These are phyloP conservation scores for Calonectria hongkongensis DNA, from an alignment of 2,329 filamentous ascomycete genomes.

Conservation along the genomic window DNA sequence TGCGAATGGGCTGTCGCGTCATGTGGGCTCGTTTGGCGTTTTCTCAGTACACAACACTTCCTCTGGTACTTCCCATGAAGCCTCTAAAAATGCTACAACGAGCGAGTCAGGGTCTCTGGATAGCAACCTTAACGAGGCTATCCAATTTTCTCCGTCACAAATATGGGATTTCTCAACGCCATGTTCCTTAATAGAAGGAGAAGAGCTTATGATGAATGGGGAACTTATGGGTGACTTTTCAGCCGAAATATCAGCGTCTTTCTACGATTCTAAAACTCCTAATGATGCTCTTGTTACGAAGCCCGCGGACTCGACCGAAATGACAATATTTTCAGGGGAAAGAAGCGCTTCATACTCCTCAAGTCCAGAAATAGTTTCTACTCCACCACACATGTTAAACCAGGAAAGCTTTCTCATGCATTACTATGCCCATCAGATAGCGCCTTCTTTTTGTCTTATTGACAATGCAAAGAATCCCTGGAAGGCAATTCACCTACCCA, in stretches of 20 bases:
- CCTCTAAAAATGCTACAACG: neutral
- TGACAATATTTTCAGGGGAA: neutral
- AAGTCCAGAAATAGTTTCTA: neutral
- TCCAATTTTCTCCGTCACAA: neutral
- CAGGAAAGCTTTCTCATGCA: slow-evolving; percentile 51
- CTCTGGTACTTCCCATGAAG: no score
- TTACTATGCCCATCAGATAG: slow-evolving; percentile 49
- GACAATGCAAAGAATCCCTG: slow-evolving; percentile 53
- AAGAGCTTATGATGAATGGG: neutral
- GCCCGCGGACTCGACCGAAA: no score
- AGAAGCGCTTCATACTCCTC: neutral
- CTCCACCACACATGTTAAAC: neutral
- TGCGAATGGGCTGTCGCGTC: neutral
- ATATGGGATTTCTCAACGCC: slow-evolving; percentile 5
- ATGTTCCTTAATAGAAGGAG: neutral
- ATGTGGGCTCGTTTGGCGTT: slow-evolving; percentile 1
- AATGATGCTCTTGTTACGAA: neutral
- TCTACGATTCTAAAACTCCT: neutral
- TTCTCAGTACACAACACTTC: neutral
- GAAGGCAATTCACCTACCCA: slow-evolving; percentile 53
- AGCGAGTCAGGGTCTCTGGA: neutral
- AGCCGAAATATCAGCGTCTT: neutral
- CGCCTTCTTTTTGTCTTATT: slow-evolving; percentile 53
- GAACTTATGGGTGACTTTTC: neutral
- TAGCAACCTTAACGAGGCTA: neutral